These are phyloP conservation scores for Fomitopsis pinicola DNA, from an alignment of 1,284 basidiomycete species.

Conservation along the genomic window DNA sequence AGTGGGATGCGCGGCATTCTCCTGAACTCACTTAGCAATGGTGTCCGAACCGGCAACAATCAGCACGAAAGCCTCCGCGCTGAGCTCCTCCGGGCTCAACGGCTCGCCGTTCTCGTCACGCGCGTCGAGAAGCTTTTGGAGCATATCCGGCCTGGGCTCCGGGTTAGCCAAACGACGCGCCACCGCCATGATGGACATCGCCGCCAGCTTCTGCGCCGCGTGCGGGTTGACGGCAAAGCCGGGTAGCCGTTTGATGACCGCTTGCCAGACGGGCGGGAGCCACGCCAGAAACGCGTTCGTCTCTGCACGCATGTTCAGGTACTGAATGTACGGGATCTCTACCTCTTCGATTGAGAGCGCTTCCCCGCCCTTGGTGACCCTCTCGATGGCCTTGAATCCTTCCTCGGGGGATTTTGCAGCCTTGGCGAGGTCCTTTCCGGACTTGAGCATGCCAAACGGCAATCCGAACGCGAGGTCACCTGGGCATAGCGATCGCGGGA, in stretches of 20 bases:
- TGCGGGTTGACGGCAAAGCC: slow-evolving; percentile 16
- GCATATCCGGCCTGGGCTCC: slow-evolving; percentile 23
- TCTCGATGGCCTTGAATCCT: slow-evolving; percentile 2
- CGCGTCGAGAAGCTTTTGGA: slow-evolving; percentile 24
- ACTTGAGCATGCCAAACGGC: slow-evolving; percentile 14
- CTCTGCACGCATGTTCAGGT: slow-evolving; percentile 18
- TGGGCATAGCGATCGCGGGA: slow-evolving; percentile 10
- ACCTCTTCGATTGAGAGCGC: slow-evolving; percentile 8
- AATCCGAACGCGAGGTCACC: slow-evolving; percentile 38
- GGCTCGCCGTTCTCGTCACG: slow-evolving; percentile 11
- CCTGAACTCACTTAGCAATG: slow-evolving; percentile 3
- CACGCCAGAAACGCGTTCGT: slow-evolving; percentile 10
- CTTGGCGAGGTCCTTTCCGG: slow-evolving; percentile 14
- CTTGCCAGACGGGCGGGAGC: slow-evolving; percentile 20
- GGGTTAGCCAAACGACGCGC: slow-evolving; percentile 15
- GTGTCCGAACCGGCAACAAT: slow-evolving; percentile 33
- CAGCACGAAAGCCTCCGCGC: slow-evolving; percentile 29
- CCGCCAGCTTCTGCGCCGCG: slow-evolving; percentile 17
- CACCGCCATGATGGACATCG: slow-evolving; percentile 17
- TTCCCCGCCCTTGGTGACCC: background rate
- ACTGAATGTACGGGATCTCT: slow-evolving; percentile 5
- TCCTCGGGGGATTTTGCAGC: slow-evolving; percentile 1
- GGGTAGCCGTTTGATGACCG: slow-evolving; percentile 16
- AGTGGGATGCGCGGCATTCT: background rate
- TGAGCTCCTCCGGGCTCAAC: slow-evolving; percentile 18